Evolutionary conservation across 225 moss, liverwort and hornwort genomes (phyloP), one percentile per base, ranked within the genome.

Genomic region (Physcomitrellopsis africana): DNA sequence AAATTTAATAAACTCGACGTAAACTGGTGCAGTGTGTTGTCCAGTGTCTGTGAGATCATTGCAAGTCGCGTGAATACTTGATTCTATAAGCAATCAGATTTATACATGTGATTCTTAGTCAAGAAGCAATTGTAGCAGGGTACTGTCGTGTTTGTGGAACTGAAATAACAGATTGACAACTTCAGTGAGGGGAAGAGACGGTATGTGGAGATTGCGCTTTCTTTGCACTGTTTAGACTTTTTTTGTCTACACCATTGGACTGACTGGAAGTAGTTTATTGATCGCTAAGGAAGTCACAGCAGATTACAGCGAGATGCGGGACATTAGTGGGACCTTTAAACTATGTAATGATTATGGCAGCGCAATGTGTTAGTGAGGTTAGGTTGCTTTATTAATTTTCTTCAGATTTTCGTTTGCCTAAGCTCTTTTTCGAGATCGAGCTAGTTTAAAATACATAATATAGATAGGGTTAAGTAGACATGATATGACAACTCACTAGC

Each of bases 201-300:
- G 16, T 49, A 11, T 47, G n/a, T 41, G 72, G 44, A 76, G 32
- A 4, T 37, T 37, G 32, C 32, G 7, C 32, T 37, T 37, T 37
- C 72, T 18, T 51, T 76, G 12, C 52, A 17, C 49, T 72, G 44
- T 54, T 47, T 63, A 75, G 71, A 61, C 60, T 54, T 3, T 37
- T 37, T 46, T 61, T 26, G 11, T 17, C 65, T 17, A 60, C 17
- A 75, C 20, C 32, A 37, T n/a, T 43, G 15, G 72, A 76, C n/a
- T 58, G 75, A 51, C 32, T 68, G 69, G 76, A 71, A 29, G 56
- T 51, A 29, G 59, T 46, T 53, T 60, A 69, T 54, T 65, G 66
- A 53, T 63, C 68, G 63, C 42, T 81, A 19, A 42, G 57, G 32
- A 37, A 37, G 4, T 37, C 32, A 37, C 32, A 37, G 32, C 4